Evolutionary conservation across 1,284 basidiomycete genomes (phyloP), one percentile per base, ranked within the genome.

Genomic region (Moniliophthora roreri): DNA sequence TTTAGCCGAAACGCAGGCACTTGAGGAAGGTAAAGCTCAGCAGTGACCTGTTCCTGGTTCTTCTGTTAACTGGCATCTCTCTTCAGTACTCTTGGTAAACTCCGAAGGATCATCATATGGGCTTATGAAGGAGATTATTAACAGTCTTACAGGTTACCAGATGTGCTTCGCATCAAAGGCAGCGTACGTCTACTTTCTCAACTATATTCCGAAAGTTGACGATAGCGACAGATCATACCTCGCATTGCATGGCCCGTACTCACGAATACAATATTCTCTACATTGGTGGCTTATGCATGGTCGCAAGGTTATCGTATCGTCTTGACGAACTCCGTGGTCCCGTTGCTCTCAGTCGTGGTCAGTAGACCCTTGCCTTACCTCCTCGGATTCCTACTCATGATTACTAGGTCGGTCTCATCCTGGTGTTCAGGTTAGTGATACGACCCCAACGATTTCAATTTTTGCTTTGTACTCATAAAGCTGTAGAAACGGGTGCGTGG

Each of bases 281-380:
- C 70, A 16, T 63, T 76, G 11, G 78, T 89, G 16, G 80, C 80
- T 16, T 88, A 84, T 66, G 76, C 78, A 24, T 77, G 77, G 65
- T 70, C 75, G 7, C 70, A 68, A 53, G 87, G 85, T 0, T 73
- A 79, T 50, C 65, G 72, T 23, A 68, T 91, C 48, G 72, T 75
- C 20, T 71, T 89, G 50, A 81, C 87, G 7, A 91, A 89, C 66
- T 83, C 85, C 4, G 83, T 93, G 59, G 84, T 94, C 4, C 93
- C 93, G 1, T 72, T 96, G 44, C 77, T 96, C 21, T 91, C 91
- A 6, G 91, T 97, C 13, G 94, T 96, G 58, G 94, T 95, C 57
- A 76, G 91, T 69, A 50, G 60, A 65, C 48, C n/a, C 54, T 50
- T 44, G 44, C 50, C 56, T 50, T 49, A 57, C 11, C 26, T 26